Base-by-base conservation (phyloP, 352 stramenopile genomes). In the Phytophthora litchii region DNA sequence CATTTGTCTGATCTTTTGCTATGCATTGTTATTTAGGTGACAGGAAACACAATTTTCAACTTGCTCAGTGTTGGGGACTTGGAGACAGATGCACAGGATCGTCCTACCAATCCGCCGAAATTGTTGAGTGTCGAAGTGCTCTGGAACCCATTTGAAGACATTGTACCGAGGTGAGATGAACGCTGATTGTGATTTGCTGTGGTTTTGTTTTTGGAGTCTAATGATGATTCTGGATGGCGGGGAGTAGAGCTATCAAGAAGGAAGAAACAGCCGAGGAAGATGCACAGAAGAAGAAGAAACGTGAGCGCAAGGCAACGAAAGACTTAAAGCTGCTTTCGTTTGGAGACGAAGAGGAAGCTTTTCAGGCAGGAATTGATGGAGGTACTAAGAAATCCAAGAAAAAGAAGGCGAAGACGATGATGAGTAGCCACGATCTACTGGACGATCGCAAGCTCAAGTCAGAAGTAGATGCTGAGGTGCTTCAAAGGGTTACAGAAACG, bases 1-100 rank as follows among this genome's bases (percentile, higher is more conserved):
- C 11, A 23, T 17, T 31, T 14, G 3, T 12, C 29, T 14, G 12
- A 25, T 16, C 14, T 51, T 12, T 41, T 53, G 23, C 1, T 42
- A 4, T 31, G 29, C 3, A 43, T 35, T 47, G 17, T 49, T 32
- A 96, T 95, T 83, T 88, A 96, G 60, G 83, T 99, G 57, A 92
- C 82, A 4, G 97, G 97, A 19, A 96, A 97, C 69, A 99, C 97
- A 17, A 96, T 99, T 45, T 99, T 99, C 76, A 99, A 99, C 74
- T 72, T 98, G 19, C 60, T 99, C 19, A 92, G 96, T 31, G 88
- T 98, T 6, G 78, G 85, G 3, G 87, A 97, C 12, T 43, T 94
- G 14, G 90, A 96, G 46, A 95, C 88, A n/a, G 87, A 96, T 59
- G 77, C 47, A 4, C 67, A 92, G 46, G 90, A 97, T 75, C 79